Base-by-base conservation (phyloP, 108 stramenopile genomes). In the Pseudonitzschia multistriata region DNA sequence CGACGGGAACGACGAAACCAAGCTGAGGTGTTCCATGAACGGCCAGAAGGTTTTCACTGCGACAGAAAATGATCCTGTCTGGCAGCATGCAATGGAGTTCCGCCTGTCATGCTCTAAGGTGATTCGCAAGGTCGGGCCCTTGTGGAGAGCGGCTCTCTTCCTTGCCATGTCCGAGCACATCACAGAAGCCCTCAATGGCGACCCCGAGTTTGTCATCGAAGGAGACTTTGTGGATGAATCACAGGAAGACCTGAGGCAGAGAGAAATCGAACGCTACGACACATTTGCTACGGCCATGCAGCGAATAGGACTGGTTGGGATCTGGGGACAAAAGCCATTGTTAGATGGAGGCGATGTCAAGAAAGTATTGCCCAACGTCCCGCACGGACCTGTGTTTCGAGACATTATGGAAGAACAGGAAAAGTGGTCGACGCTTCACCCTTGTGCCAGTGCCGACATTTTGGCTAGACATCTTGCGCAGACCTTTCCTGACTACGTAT, bases 361-460 rank as follows among this genome's bases (percentile, higher is more conserved):
- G 55, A 78, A 77, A 61, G 66, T 92, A 8, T 71, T 94, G 22
- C 80, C 85, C 2, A 73, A 74, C 14, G 76, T 94, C 31, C 89
- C 89, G 7, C 72, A 66, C 34, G 93, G 90, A 21, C 93, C 90
- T 24, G 81, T 71, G 11, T 94, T 92, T 68, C 85, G 90, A 19
- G 83, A 85, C 40, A 85, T 94, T n/a, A 89, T 94, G 88, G 90
- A 88, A 13, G 88, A 86, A 37, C 93, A 94, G 82, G 76, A 74
- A 57, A 63, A 67, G 28, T 94, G 90, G 90, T 88, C 89, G 78
- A 85, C 71, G 27, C 74, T 74, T 40, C 88, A 94, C 57, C 93
- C 93, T 3, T 87, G 90, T 42, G 88, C 82, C 3, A 67, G 75
- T 42, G 78, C 52, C 47, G 82, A 82, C 28, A 67, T 74, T 52